A percentile compares a stretch with the other conserved stretches of the same genome.
phyloP scores from a whole-genome alignment of 768 basidiomycete genomes.

The Russula brevipes region DNA sequence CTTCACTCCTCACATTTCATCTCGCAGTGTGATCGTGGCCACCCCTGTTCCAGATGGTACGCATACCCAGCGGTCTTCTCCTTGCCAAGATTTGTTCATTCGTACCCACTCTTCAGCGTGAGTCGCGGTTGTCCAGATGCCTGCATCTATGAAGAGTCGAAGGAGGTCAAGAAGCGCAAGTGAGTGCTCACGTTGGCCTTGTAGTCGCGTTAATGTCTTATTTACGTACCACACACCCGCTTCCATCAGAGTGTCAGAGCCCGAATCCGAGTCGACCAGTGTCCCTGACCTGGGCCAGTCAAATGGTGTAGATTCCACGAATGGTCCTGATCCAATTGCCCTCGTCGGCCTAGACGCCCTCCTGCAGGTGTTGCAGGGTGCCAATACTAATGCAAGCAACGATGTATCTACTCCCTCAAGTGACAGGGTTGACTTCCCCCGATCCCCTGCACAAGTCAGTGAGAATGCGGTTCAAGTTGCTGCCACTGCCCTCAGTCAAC shows the following conservation, averaged over 20 bases:
- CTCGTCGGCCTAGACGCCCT: constrained; percentile 25
- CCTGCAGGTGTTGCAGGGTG: constrained; percentile 24
- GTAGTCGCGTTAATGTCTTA: background rate
- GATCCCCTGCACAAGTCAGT: background rate
- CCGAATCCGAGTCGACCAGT: background rate
- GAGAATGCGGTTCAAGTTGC: constrained; percentile 24
- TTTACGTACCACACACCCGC: background rate
- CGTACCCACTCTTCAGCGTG: constrained; percentile 13
- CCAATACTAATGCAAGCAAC: constrained; percentile 1
- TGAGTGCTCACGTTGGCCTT: background rate
- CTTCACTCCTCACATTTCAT: background rate
- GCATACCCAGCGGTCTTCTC: background rate
- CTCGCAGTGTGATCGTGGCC: constrained; percentile 28
- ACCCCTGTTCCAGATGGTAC: constrained; percentile 28
- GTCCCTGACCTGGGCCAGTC: constrained; percentile 7
- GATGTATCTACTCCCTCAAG: background rate
- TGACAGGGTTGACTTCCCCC: constrained; percentile 4
- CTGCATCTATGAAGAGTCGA: constrained; percentile 25
- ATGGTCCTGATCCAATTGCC: constrained; percentile 13
- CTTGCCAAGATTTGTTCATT: background rate
- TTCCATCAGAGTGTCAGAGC: constrained; percentile 8
- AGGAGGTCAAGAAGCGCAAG: constrained; percentile 19
- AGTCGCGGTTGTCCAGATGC: constrained; percentile 21
- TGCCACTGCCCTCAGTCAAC: constrained; percentile 23
- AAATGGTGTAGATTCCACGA: constrained; percentile 4